Evolutionary conservation across 768 basidiomycete species (phyloP), one percentile per base, ranked within the genome.

Genomic region (Butyriboletus loyo): DNA sequence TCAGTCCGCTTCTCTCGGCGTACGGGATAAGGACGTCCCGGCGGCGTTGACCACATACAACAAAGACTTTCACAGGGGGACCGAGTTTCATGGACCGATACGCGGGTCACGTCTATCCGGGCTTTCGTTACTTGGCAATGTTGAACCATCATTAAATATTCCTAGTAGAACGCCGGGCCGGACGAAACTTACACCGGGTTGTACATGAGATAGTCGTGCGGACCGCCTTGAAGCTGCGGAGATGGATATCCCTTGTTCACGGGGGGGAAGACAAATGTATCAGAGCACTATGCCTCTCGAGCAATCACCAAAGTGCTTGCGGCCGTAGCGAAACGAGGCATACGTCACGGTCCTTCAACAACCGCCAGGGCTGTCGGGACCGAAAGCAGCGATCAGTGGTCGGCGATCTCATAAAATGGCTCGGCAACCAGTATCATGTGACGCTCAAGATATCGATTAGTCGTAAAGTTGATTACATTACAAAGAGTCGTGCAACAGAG

Each of bases 51-150:
- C 24, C n/a, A 17, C 27, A 1, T n/a, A 45, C 3, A 15, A 37
- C 25, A 3, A 37, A 13, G 28, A 24, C 15, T 5, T 55, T 56
- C n/a, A 56, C 55, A 2, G 49, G 54, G 30, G 22, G 21, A 22
- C 3, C 9, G 6, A 49, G 13, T n/a, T 22, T 55, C 27, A 31
- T 19, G 32, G 10, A 5, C 22, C 21, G 15, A 17, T 41, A 31
- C 14, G 7, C 10, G 3, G 47, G 37, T 15, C 30, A 1, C 19
- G 27, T n/a, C n/a, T n/a, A n/a, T n/a, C 9, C 22, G 8, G 22
- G 4, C 44, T 22, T 21, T 30, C 4, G 30, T 35, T 35, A 22
- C 31, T 15, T 22, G 28, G n/a, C n/a, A n/a, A n/a, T n/a, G n/a
- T n/a, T n/a, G n/a, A n/a, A n/a, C n/a, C 7, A 43, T n/a, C 4